Base-by-base conservation (phyloP, 495 filamentous ascomycete genomes). In the Xylaria palmicola region DNA sequence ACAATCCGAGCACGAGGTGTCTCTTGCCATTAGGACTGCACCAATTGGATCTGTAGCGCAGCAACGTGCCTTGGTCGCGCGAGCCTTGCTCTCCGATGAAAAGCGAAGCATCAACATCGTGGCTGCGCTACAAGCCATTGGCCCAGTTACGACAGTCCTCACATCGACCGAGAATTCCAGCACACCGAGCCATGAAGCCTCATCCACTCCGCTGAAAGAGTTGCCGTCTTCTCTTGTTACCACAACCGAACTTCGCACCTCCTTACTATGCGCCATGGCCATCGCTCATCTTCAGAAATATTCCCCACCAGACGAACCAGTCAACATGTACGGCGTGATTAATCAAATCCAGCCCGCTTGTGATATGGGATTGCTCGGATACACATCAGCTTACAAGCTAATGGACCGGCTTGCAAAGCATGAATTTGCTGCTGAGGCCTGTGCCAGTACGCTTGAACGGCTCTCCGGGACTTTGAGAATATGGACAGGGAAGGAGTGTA, bases 251-350 rank as follows among this genome's bases (percentile, higher is more conserved):
- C 68, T 72, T 57, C 65, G 69, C 19, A 72, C 69, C 27, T 86
- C 91, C 3, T 83, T 96, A 9, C 84, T 87, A 20, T 91, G 91
- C 61, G 90, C 92, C 8, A 93, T 92, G 84, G 88, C 89, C 49
- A 85, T 90, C 12, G 82, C 88, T 10, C 83, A 93, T 39, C 78
- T 92, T 17, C 74, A 81, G n/a, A 79, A 77, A 10, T 75, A 72
- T 26, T 63, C 76, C 4, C 68, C 74, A 1, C 57, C 62, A 5
- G 71, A 74, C 13, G 76, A 77, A 3, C 72, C 70, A 1, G 66
- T 69, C n/a, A 75, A 72, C 5, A 76, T 77, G 4, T 76, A 77
- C 20, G 56, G 63, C 8, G 71, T 84, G 41, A 78, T 81, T 63
- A 75, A 80, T 30, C 73, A 74, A n/a, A 79, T 81, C 13, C 60